Conservation (phyloP, 495 filamentous ascomycete genomes). For the Aspergillus saccharolyticus region DNA sequence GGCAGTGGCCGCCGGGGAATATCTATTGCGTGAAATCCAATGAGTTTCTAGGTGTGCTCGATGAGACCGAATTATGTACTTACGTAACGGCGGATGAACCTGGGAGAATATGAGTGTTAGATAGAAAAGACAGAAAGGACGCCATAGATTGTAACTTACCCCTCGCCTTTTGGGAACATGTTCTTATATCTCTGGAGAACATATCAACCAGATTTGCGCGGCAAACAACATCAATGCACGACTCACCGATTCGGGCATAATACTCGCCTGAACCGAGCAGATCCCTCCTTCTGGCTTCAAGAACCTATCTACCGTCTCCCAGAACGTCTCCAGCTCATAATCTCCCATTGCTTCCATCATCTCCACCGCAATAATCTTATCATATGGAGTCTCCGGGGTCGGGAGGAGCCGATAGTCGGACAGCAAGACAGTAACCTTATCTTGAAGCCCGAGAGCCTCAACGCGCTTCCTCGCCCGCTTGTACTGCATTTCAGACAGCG, state of each 20-base stretch:
- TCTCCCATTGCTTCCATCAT: conserved; percentile 65
- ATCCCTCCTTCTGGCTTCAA: conserved; percentile 56
- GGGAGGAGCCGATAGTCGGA: conserved; percentile 57
- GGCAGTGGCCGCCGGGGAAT: neutral
- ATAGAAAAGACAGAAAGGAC: neutral
- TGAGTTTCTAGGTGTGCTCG: too few relatives aligned
- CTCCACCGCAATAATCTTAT: conserved; percentile 55
- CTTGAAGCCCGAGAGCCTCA: conserved; percentile 40
- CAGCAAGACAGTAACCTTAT: conserved; percentile 53
- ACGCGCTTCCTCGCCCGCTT: conserved; percentile 54
- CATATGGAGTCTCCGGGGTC: conserved; percentile 47
- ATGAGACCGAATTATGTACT: neutral
- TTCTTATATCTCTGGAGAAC: neutral
- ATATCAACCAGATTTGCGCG: neutral
- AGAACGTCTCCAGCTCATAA: conserved; percentile 57
- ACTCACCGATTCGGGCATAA: conserved; percentile 18
- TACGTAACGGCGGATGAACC: neutral
- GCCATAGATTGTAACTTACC: neutral
- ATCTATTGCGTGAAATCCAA: neutral
- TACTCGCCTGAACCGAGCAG: conserved; percentile 65
- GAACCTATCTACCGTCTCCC: conserved; percentile 51
- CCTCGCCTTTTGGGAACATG: neutral
- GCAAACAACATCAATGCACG: neutral
- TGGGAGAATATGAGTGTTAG: neutral
- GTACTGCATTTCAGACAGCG: conserved; percentile 57